Conservation (phyloP, 2,329 filamentous ascomycete species). For the Pseudogymnoascus sp. region DNA sequence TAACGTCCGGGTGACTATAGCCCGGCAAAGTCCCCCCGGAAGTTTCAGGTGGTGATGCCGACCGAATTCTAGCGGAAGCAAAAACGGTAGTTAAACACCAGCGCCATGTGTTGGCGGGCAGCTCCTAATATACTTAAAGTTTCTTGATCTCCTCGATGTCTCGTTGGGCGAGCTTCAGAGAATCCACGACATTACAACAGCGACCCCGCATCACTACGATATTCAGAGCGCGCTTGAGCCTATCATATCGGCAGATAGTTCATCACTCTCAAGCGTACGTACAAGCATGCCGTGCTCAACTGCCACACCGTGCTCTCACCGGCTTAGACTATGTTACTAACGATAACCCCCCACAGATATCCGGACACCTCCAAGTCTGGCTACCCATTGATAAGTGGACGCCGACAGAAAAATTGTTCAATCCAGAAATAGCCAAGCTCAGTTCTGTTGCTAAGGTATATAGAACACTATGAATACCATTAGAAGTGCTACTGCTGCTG, state of each 20-base stretch:
- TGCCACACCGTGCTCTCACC: neutral
- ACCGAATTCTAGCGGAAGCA: neutral
- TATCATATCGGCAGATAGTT: neutral
- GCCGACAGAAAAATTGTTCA: neutral
- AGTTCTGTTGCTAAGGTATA: neutral
- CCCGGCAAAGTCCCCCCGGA: neutral
- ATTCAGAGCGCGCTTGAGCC: neutral
- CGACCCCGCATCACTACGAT: neutral
- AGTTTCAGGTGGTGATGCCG: neutral
- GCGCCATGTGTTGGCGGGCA: neutral
- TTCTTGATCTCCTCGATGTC: neutral
- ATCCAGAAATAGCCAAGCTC: neutral
- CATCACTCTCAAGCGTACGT: neutral
- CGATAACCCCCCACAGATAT: neutral
- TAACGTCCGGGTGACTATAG: neutral
- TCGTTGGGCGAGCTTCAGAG: neutral
- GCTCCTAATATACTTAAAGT: neutral
- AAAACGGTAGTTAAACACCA: neutral
- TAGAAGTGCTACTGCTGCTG: neutral
- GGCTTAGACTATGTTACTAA: neutral
- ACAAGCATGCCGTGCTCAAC: neutral
- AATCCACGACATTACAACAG: neutral
- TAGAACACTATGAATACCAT: neutral
- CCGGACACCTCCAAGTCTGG: neutral
- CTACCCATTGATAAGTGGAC: neutral